Percentiles rank a stretch among this genome's conserved stretches.
Conservation (phyloP, 257 asterid genomes). For the Lantana camara region DNA sequence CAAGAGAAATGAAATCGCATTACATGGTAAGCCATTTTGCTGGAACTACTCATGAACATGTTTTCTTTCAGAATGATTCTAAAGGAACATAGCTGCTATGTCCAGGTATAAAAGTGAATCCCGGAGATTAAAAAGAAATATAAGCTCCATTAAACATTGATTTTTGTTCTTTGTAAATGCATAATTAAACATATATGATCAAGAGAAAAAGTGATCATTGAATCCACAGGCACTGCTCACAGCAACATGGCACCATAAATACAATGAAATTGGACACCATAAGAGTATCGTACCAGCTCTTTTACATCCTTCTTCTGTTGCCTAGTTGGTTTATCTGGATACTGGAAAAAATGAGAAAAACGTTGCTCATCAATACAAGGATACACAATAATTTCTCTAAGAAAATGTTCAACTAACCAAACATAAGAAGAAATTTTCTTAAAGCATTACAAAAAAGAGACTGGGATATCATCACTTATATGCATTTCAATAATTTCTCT, state of each 20-base stretch:
- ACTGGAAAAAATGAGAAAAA: slow-evolving; percentile 50
- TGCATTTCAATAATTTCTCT: slow-evolving; percentile 17
- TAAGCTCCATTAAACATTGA: background rate
- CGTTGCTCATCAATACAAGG: slow-evolving; percentile 8
- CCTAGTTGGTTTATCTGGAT: slow-evolving; percentile 95
- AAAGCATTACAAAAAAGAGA: no score
- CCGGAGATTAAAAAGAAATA: background rate
- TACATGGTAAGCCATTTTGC: slow-evolving; percentile 5
- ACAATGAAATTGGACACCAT: background rate
- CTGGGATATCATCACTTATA: no score
- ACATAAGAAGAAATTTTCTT: no score
- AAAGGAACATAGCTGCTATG: background rate
- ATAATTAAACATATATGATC: no score
- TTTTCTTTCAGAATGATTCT: background rate
- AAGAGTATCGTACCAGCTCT: slow-evolving; percentile 73
- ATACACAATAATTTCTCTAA: no score
- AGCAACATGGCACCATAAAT: background rate
- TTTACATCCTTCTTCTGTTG: slow-evolving; percentile 93
- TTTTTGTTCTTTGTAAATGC: no score
- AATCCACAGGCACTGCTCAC: background rate
- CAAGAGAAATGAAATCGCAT: slow-evolving; percentile 26
- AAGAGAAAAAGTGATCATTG: slow-evolving; percentile 5
- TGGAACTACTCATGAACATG: slow-evolving; percentile 6
- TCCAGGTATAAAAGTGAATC: slow-evolving; percentile 3
- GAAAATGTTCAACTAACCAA: no score